These are phyloP conservation scores for Alternaria conjuncta DNA, from an alignment of 2,329 filamentous ascomycete species.

Conservation along the genomic window DNA sequence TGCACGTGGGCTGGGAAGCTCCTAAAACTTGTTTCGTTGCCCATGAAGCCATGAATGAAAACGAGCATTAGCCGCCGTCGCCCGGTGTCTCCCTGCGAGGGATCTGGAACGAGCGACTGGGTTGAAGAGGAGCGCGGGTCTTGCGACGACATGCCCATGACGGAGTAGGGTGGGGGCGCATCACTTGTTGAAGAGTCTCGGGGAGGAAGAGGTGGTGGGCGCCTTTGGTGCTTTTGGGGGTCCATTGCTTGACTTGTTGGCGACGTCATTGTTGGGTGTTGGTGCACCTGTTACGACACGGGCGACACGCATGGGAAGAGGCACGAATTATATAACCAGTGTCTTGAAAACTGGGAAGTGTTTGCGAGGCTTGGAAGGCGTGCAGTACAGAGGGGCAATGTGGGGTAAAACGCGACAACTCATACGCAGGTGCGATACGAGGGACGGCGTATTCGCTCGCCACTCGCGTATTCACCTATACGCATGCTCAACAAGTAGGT, in stretches of 20 bases:
- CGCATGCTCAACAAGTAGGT: background rate
- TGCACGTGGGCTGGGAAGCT: constrained; percentile 90
- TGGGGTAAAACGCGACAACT: constrained; percentile 1
- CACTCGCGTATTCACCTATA: background rate
- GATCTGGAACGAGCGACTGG: constrained; percentile 53
- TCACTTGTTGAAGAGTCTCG: constrained; percentile 21
- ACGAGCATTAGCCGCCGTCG: constrained; percentile 71
- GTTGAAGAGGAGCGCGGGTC: constrained; percentile 56
- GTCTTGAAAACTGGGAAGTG: background rate
- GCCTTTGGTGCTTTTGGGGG: constrained; percentile 12
- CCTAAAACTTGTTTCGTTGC: constrained; percentile 83
- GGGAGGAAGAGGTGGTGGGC: constrained; percentile 44
- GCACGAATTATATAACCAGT: background rate
- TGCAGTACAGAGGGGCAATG: constrained; percentile 6
- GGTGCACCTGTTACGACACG: constrained; percentile 1
- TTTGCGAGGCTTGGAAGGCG: constrained; percentile 1
- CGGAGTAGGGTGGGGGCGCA: constrained; percentile 25
- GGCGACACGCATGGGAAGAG: constrained; percentile 12
- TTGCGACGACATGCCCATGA: constrained; percentile 37
- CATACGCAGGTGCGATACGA: background rate
- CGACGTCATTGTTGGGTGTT: constrained; percentile 30
- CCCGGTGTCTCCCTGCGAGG: constrained; percentile 35
- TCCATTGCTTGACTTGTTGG: background rate
- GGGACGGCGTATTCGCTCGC: background rate
- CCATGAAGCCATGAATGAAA: constrained; percentile 91